These are phyloP conservation scores for Gnomoniopsis smithogilvyi DNA, from an alignment of 2,329 filamentous ascomycete species.

Conservation along the genomic window DNA sequence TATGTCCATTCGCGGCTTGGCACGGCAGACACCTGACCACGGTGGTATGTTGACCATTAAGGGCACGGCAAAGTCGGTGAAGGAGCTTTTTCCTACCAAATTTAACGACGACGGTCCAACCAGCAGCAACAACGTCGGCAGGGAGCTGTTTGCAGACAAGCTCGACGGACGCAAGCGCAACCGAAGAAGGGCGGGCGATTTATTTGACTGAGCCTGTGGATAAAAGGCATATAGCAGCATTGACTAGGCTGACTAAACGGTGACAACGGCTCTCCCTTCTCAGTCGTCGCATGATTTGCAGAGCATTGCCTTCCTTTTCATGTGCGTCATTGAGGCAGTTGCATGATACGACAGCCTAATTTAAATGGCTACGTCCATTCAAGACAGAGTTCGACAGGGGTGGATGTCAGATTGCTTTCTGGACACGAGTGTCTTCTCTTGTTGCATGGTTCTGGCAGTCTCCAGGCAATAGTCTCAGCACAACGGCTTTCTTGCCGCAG, in stretches of 20 bases:
- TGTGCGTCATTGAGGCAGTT: not conserved
- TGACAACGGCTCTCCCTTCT: not conserved
- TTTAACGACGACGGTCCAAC: constrained; percentile 28
- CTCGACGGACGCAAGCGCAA: constrained; percentile 54
- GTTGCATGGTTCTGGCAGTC: not conserved
- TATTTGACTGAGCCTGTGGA: constrained; percentile 54
- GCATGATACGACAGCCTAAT: not conserved
- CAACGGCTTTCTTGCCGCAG: not conserved
- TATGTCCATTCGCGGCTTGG: constrained; percentile 52
- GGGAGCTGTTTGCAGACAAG: constrained; percentile 66
- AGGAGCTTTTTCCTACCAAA: constrained; percentile 68
- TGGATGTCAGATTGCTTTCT: not conserved
- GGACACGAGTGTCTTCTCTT: not conserved
- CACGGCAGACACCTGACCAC: constrained; percentile 41
- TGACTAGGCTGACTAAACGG: not conserved
- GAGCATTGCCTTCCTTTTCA: not conserved
- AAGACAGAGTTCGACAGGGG: not conserved
- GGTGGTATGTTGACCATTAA: constrained; percentile 63
- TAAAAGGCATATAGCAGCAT: not conserved
- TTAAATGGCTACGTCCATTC: not conserved
- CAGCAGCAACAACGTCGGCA: constrained; percentile 55
- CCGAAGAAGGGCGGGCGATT: constrained; percentile 68
- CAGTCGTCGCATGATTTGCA: not conserved
- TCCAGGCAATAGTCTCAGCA: not conserved
- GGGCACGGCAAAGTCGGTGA: constrained; percentile 54